These are phyloP conservation scores for Suhomyces kunorum DNA, from an alignment of 1,139 yeast genomes.

Conservation along the genomic window DNA sequence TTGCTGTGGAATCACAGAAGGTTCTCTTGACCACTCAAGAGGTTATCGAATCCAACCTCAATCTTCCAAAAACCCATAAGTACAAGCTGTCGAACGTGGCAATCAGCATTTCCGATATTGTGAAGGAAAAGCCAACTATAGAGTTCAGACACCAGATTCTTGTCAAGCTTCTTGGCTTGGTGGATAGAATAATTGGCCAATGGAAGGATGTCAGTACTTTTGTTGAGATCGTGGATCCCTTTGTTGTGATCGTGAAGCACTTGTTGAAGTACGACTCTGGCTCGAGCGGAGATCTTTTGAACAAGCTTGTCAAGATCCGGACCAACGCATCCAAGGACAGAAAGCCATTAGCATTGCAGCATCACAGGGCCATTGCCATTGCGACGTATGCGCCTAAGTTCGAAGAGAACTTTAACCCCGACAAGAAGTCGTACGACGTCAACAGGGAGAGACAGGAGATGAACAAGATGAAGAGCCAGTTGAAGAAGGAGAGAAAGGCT, in stretches of 20 bases:
- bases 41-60: constrained; percentile 19
- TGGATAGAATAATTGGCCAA: constrained; percentile 35
- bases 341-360: constrained; percentile 77
- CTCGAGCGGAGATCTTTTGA: constrained; percentile 36
- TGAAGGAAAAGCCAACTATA: constrained; percentile 15
- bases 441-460: constrained; percentile 81
- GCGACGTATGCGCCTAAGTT: constrained; percentile 87
- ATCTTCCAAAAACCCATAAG: constrained; percentile 22
- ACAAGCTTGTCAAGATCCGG: constrained; percentile 50
- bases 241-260: constrained; percentile 39
- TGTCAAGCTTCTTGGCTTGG: constrained; percentile 25
- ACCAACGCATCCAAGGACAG: constrained; percentile 48
- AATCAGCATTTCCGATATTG: constrained; percentile 24
- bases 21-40: constrained; percentile 12
- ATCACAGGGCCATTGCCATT: constrained; percentile 84
- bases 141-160: constrained; percentile 34
- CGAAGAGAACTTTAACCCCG: constrained; percentile 95
- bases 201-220: constrained; percentile 73
- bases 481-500: constrained; percentile 89
- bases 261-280: constrained; percentile 37
- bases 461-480: constrained; percentile 75
- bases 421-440: constrained; percentile 86
- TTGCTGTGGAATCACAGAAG: constrained; percentile 5
- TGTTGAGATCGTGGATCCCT: constrained; percentile 54
- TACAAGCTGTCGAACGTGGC: constrained; percentile 10